These are phyloP conservation scores for Teunomyces funiuensis DNA, from an alignment of 805 yeast genomes.

Conservation along the genomic window DNA sequence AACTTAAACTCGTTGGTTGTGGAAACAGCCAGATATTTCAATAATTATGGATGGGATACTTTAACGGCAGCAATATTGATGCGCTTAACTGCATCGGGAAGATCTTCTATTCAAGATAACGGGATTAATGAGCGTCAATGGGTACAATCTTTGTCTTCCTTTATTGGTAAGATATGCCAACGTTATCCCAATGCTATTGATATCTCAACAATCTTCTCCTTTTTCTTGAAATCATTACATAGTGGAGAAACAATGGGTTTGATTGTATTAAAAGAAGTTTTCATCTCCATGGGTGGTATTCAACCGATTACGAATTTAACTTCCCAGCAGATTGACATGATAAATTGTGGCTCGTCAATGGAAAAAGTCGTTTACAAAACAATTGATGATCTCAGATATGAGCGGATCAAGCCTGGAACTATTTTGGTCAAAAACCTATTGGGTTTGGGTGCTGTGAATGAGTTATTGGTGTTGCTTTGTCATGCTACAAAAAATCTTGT, in stretches of 20 bases:
- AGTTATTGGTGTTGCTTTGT: conserved; percentile 64
- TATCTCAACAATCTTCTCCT: conserved; percentile 58
- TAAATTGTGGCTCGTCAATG: conserved; percentile 64
- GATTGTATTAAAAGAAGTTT: conserved; percentile 63
- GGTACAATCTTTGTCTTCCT: conserved; percentile 79
- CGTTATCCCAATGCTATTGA: conserved; percentile 54
- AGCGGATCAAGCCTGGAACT: conserved; percentile 46
- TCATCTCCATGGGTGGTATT: conserved; percentile 77
- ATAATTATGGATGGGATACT: conserved; percentile 81
- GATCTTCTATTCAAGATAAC: conserved; percentile 67
- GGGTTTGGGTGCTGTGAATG: conserved; percentile 49
- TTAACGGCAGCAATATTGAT: conserved; percentile 70
- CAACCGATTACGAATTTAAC: conserved; percentile 68
- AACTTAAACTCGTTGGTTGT: conserved; percentile 78
- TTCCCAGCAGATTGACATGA: conserved; percentile 57
- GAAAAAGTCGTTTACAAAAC: conserved; percentile 54
- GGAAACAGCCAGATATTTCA: conserved; percentile 73
- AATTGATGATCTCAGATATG: conserved; percentile 59
- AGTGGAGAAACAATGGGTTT: conserved; percentile 58
- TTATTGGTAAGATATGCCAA: conserved; percentile 71
- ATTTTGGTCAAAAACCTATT: conserved; percentile 49
- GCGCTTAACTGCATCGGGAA: conserved; percentile 63
- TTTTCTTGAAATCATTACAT: conserved; percentile 62
- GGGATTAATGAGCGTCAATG: conserved; percentile 81
- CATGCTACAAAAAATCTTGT: conserved; percentile 44